Conservation (phyloP, 345 rosid species). For the Corymbia maculata region DNA sequence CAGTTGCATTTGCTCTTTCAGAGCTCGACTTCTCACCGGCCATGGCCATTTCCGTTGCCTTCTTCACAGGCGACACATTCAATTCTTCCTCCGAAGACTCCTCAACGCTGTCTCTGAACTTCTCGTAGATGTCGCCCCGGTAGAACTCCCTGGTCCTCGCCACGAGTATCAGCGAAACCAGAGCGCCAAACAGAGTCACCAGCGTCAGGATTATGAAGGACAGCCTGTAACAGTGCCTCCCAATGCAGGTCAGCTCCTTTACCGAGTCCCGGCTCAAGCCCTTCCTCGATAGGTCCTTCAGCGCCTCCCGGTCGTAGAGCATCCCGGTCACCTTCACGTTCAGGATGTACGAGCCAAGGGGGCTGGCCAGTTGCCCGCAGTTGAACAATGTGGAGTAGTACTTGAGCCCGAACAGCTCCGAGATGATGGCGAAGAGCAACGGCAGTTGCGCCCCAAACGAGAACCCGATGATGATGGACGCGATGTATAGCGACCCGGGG, state of each 20-base stretch:
- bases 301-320: conserved; percentile 59
- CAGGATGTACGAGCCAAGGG: conserved; percentile 73
- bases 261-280: conserved; percentile 45
- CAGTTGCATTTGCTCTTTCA: background rate
- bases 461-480: conserved; percentile 72
- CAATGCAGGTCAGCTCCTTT: conserved; percentile 60
- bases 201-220: conserved; percentile 42
- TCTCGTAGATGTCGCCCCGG: conserved; percentile 72
- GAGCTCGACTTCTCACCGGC: background rate
- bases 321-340: conserved; percentile 65
- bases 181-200: conserved; percentile 51
- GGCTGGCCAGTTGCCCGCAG: conserved; percentile 75
- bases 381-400: conserved; percentile 89
- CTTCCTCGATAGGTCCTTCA: conserved; percentile 32
- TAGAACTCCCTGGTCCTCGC: conserved; percentile 65
- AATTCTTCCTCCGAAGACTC: background rate
- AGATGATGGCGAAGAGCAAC: conserved; percentile 61
- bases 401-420: conserved; percentile 84
- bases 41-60: background rate
- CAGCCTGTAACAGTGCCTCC: conserved; percentile 49
- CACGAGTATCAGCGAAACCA: conserved; percentile 50
- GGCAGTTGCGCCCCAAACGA: conserved; percentile 78
- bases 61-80: background rate
- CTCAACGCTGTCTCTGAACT: conserved; percentile 41
- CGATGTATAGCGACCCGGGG: conserved; percentile 56